Evolutionary conservation across 257 asterid species (phyloP).

Genomic region (Sherardia arvensis): DNA sequence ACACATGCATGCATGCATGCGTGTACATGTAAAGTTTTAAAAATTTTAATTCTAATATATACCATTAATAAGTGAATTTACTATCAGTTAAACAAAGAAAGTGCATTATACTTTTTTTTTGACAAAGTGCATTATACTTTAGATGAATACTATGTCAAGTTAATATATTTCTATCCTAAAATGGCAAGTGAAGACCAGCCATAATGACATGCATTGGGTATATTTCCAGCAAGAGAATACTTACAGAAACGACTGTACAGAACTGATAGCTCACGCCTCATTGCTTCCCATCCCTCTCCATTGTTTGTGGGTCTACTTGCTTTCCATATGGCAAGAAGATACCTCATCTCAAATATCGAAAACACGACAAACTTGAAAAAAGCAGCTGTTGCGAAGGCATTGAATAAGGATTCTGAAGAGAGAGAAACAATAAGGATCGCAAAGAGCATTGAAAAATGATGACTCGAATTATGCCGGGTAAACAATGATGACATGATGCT

Average conservation of each 20-base stretch:
- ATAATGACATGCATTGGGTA: not conserved
- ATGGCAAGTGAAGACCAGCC: not conserved
- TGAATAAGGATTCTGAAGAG: slow-evolving; percentile 89
- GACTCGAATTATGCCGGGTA: no score
- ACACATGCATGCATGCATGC: no score
- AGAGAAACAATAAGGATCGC: no score
- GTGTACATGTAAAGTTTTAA: no score
- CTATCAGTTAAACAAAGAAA: no score
- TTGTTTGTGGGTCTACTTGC: slow-evolving; percentile 66
- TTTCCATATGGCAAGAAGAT: slow-evolving; percentile 96
- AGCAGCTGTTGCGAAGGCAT: slow-evolving; percentile 98
- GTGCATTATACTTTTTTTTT: no score
- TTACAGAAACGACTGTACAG: slow-evolving; percentile 96
- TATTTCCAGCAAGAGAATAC: slow-evolving; percentile 22
- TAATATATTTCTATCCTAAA: no score
- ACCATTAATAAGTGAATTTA: no score
- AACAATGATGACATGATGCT: not conserved
- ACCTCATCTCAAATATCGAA: slow-evolving; percentile 97
- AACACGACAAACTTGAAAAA: slow-evolving; percentile 97
- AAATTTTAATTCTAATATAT: no score
- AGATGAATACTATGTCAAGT: no score
- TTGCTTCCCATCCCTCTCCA: slow-evolving; percentile 91
- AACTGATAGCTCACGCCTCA: slow-evolving; percentile 93
- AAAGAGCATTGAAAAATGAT: not conserved
- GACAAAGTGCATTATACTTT: no score